Percentiles rank a stretch among this genome's conserved stretches.
Conservation (phyloP, 2,329 filamentous ascomycete genomes). For the Fusarium fujikuroi region DNA sequence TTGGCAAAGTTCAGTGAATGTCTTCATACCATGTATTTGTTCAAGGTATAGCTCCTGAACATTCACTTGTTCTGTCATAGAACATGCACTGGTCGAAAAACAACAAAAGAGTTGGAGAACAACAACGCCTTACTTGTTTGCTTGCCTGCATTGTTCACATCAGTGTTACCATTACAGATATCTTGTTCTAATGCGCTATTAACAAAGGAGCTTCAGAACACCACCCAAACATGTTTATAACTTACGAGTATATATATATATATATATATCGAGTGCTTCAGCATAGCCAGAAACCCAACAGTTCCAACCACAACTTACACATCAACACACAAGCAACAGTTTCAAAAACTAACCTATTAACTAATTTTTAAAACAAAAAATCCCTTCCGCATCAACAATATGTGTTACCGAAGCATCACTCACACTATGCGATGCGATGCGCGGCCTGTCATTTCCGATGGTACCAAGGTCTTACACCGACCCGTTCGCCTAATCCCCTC, state of each 20-base stretch:
- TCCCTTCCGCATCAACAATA: conserved; percentile 3
- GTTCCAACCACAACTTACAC: background rate
- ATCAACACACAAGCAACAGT: background rate
- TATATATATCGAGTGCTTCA: background rate
- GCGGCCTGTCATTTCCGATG: conserved; percentile 44
- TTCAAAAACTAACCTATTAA: background rate
- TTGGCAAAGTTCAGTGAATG: background rate
- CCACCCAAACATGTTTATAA: background rate
- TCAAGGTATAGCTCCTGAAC: background rate
- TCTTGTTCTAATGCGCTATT: background rate
- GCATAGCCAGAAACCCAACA: background rate
- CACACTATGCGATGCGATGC: conserved; percentile 47
- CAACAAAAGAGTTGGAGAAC: background rate
- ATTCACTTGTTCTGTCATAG: background rate
- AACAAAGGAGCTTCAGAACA: background rate
- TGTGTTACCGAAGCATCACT: conserved; percentile 42
- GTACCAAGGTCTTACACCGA: conserved; percentile 36
- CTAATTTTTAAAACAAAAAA: background rate
- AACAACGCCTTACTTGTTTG: background rate
- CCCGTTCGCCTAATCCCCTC: conserved; percentile 34
- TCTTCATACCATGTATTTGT: background rate
- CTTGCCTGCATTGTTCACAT: background rate
- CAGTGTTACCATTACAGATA: background rate
- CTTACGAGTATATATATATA: background rate
- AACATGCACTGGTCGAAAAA: background rate